Percentiles rank a stretch among this genome's conserved stretches.
Evolutionary conservation across 2,329 filamentous ascomycete genomes (phyloP).

Genomic region (Neopestalotiopsis clavispora): DNA sequence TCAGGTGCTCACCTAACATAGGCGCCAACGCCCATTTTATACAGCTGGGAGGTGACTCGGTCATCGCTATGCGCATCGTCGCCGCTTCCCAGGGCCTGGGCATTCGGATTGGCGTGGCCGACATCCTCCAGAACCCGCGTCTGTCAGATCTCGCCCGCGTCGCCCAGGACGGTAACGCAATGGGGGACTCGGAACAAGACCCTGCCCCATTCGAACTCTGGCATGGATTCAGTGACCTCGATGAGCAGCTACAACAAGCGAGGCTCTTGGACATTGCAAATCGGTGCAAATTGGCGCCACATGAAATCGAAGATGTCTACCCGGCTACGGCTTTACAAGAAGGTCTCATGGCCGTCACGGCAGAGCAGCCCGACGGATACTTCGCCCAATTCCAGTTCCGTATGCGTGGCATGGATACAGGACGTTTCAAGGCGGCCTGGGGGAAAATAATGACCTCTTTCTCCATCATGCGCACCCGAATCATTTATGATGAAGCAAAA

Average conservation of each 20-base stretch:
- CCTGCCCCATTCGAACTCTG: conserved; percentile 2
- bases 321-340: conserved; percentile 34
- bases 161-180: conserved; percentile 61
- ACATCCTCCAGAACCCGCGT: conserved; percentile 10
- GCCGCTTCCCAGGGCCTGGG: background rate
- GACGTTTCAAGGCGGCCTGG: conserved; percentile 23
- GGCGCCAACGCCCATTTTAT: conserved; percentile 9
- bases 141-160: background rate
- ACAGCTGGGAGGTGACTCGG: conserved; percentile 15
- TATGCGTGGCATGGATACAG: conserved; percentile 14
- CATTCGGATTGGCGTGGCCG: background rate
- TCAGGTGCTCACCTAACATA: background rate
- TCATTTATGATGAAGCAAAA: conserved; percentile 18
- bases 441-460: conserved; percentile 6
- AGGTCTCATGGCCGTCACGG: conserved; percentile 33
- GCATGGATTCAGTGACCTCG: conserved; percentile 34
- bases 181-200: conserved; percentile 40
- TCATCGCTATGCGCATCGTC: conserved; percentile 15
- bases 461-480: conserved; percentile 27
- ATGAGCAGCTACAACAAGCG: background rate
- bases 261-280: background rate
- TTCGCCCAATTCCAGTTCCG: conserved; percentile 25
- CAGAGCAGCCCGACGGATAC: conserved; percentile 30
- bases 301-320: conserved; percentile 27
- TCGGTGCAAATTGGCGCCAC: background rate